phyloP scores from a whole-genome alignment of 371 early-diverging fungal species.

The Rhizopus stolonifer region DNA sequence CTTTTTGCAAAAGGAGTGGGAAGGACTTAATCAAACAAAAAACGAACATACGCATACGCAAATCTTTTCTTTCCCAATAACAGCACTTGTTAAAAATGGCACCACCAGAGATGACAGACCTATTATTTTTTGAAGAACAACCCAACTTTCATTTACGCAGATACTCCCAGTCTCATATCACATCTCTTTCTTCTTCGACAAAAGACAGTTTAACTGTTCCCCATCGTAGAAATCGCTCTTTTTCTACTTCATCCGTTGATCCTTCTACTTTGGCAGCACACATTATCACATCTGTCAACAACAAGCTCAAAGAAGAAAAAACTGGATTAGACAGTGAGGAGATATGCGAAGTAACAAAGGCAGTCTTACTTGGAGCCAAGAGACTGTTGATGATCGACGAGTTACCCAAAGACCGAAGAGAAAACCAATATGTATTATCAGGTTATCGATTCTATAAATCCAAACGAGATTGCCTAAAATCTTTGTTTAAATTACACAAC shows the following conservation, averaged over 20 bases:
- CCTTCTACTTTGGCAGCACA: constrained; percentile 35
- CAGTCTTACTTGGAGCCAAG: constrained; percentile 58
- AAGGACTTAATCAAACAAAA: too few species aligned
- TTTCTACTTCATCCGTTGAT: constrained; percentile 24
- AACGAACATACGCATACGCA: too few species aligned
- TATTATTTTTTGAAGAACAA: constrained; percentile 14
- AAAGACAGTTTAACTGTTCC: constrained; percentile 16
- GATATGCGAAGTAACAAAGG: constrained; percentile 56
- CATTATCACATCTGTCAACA: constrained; percentile 40
- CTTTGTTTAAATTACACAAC: constrained; percentile 68
- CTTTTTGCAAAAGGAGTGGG: neutral
- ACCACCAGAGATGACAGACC: constrained; percentile 19
- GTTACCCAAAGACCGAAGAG: constrained; percentile 64
- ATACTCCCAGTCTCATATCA: constrained; percentile 27
- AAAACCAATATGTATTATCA: constrained; percentile 65
- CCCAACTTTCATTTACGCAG: constrained; percentile 18
- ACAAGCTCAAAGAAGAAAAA: constrained; percentile 25
- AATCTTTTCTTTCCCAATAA: too few species aligned
- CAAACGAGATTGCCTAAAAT: constrained; percentile 55
- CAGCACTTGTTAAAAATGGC: constrained; percentile 13
- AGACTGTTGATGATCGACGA: constrained; percentile 62
- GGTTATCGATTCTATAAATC: constrained; percentile 65
- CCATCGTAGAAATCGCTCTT: constrained; percentile 23
- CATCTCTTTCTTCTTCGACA: constrained; percentile 19
- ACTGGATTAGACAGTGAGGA: constrained; percentile 31